These are phyloP conservation scores for Microthlaspi erraticum DNA, from an alignment of 345 rosid species.

Conservation along the genomic window DNA sequence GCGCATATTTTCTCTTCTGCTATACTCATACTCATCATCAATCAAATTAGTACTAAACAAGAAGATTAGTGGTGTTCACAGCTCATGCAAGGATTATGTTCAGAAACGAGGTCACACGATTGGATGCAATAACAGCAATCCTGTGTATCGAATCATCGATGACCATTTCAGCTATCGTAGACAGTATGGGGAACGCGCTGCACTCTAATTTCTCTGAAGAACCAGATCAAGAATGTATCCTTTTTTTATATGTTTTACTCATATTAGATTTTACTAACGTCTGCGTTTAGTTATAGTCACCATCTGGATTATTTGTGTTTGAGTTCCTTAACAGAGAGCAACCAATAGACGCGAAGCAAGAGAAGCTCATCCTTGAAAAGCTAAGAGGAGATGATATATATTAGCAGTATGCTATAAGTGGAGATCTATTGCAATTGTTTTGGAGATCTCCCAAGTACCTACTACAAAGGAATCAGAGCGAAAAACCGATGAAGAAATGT, in stretches of 20 bases:
- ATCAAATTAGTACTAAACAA: conserved; percentile 4
- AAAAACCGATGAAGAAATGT: background rate
- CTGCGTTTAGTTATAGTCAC: background rate
- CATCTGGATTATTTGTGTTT: conserved; percentile 13
- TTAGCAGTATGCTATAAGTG: background rate
- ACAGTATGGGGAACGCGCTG: conserved; percentile 81
- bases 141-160: conserved; percentile 93
- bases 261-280: background rate
- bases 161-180: conserved; percentile 93
- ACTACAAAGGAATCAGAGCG: no score
- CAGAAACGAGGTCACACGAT: conserved; percentile 80
- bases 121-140: conserved; percentile 92
- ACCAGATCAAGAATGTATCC: conserved; percentile 95
- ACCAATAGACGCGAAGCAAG: conserved; percentile 71
- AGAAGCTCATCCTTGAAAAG: conserved; percentile 69
- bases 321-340: conserved; percentile 50
- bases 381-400: conserved; percentile 48
- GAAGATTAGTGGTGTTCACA: conserved; percentile 39
- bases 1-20: background rate
- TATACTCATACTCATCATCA: conserved; percentile 5
- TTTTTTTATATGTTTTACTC: conserved; percentile 32
- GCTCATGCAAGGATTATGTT: conserved; percentile 98
- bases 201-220: conserved; percentile 87
- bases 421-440: conserved; percentile 1
- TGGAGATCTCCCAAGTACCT: no score